Base-by-base conservation (phyloP, 139 green algal species). In the Chlamydomonas sphaeroides region DNA sequence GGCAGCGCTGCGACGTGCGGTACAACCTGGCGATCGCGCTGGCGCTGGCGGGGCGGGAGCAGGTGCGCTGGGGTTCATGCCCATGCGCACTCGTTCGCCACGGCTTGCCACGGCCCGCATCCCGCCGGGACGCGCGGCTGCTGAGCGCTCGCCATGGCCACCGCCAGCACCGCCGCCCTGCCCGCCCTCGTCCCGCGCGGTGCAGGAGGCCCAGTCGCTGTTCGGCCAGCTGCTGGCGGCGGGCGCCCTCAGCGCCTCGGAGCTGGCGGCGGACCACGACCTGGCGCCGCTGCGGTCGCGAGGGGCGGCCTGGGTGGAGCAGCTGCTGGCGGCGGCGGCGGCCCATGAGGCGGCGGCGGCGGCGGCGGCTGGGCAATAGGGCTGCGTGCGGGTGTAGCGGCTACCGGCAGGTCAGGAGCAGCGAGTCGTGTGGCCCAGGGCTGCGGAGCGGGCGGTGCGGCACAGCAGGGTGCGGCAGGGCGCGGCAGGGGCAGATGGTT, bases 21-120 rank as follows among this genome's bases (percentile, higher is more conserved):
- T 96, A 93, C 82, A 95, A 95, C 83, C 61, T 66, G 20, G 90
- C 88, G 32, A 94, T 91, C 61, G 84, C 80, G 18, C 71, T 88
- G 45, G 85, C 78, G 35, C 84, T 84, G 39, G 57, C 49, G 23
- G 84, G 85, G 28, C 48, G 59, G 35, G 75, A 63, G 33, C 75
- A 73, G 61, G 75, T 82, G 41, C 30, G 59, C 3, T 7, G 28
- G 57, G 30, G 28, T 51, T 51, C 10, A 51, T 20, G 14, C 14
- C 45, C 45, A 51, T 8, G 10, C 10, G 10, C 8, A 51, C 45
- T 51, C 8, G 14, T 20, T 14, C 45, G 14, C 8, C 45, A 20
- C 8, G 45, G 14, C 45, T 51, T 8, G 53, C 20, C 23, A 30
- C 28, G 18, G 53, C 15, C 18, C 15, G 23, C 53, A n/a, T 61